A percentile compares a stretch with the other conserved stretches of the same genome.
Evolutionary conservation across 345 rosid genomes (phyloP).

Genomic region (Boechera stricta): DNA sequence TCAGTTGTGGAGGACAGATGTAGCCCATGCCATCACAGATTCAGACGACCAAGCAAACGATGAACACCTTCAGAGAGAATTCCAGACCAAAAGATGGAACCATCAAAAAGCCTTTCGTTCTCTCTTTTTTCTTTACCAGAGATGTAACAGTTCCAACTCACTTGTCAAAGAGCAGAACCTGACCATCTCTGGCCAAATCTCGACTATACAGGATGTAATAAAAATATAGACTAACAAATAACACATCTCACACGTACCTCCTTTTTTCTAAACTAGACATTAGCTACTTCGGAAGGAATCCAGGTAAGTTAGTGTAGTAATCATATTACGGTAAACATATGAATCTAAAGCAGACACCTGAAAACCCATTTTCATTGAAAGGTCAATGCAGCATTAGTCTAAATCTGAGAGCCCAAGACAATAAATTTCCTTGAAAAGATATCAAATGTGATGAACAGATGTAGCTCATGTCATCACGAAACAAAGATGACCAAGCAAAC

Average conservation of each 20-base stretch:
- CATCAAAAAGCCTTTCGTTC: constrained; percentile 47
- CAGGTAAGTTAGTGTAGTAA: too few species aligned
- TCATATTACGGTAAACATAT: not conserved
- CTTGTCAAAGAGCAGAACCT: constrained; percentile 42
- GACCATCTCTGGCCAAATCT: constrained; percentile 46
- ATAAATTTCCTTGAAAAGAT: not conserved
- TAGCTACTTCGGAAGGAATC: too few species aligned
- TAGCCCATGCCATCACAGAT: constrained; percentile 51
- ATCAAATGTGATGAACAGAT: constrained; percentile 41
- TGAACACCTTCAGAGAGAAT: constrained; percentile 52
- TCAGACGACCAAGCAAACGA: constrained; percentile 53
- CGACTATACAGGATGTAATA: not conserved
- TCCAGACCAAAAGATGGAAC: constrained; percentile 47
- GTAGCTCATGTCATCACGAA: constrained; percentile 42
- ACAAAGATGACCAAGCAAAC: constrained; percentile 41
- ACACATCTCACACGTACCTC: not conserved
- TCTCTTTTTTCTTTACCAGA: constrained; percentile 53
- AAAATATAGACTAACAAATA: not conserved
- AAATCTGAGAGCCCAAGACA: not conserved
- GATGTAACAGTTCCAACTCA: constrained; percentile 55
- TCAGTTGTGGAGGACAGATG: constrained; percentile 55
- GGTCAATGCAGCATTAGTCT: not conserved
- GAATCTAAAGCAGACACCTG: not conserved
- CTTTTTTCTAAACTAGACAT: too few species aligned
- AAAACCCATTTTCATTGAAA: not conserved